phyloP scores from a whole-genome alignment of 345 rosid species.

The Aquilaria malaccensis region DNA sequence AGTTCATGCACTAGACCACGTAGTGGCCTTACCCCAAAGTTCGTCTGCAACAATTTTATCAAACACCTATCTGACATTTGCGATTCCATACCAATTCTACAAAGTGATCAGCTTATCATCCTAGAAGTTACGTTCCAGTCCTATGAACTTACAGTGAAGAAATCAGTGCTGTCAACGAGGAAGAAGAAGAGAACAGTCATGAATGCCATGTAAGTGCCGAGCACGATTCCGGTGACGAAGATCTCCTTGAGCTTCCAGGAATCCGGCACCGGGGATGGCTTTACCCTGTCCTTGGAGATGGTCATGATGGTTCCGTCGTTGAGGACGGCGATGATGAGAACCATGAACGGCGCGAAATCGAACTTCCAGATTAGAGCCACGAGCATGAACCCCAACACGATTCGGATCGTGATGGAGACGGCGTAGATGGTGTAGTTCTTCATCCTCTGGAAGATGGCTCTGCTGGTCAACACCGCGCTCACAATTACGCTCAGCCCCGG shows the following conservation, averaged over 20 bases:
- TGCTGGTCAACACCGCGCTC: conserved; percentile 72
- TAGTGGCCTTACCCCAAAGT: conserved; percentile 45
- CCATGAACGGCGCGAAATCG: conserved; percentile 84
- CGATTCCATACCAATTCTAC: no score
- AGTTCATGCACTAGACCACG: conserved; percentile 33
- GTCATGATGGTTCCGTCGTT: conserved; percentile 91
- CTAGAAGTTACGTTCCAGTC: background rate
- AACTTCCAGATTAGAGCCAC: conserved; percentile 72
- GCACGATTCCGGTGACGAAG: conserved; percentile 63
- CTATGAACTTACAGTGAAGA: conserved; percentile 47
- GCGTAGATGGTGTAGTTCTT: conserved; percentile 91
- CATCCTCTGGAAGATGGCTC: conserved; percentile 88
- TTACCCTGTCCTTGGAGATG: conserved; percentile 71
- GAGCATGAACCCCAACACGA: conserved; percentile 73
- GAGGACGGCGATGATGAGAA: conserved; percentile 69
- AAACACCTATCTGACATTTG: background rate
- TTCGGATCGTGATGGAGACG: conserved; percentile 79
- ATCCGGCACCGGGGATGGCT: conserved; percentile 76
- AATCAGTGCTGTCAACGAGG: conserved; percentile 49
- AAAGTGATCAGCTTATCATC: background rate
- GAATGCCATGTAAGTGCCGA: conserved; percentile 69
- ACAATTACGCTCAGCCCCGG: conserved; percentile 76
- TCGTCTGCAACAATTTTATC: conserved; percentile 24
- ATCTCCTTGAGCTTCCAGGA: conserved; percentile 83
- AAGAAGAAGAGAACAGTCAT: conserved; percentile 56